Evolutionary conservation across 768 basidiomycete species (phyloP).

Genomic region (Cyathus striatus): DNA sequence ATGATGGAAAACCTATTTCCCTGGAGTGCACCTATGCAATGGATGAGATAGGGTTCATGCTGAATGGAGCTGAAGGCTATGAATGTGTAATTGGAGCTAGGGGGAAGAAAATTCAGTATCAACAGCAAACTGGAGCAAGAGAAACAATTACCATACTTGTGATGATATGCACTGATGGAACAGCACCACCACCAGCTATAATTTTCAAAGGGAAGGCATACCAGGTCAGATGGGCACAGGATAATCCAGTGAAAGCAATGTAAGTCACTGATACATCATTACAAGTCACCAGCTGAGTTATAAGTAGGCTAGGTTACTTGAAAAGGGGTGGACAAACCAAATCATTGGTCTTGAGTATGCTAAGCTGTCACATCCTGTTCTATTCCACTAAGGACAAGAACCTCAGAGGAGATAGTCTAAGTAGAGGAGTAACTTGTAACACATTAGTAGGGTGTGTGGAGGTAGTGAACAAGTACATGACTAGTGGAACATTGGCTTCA

Average conservation of each 20-base stretch:
- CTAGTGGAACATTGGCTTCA: no score
- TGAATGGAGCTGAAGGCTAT: conserved; percentile 9
- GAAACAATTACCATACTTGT: conserved; percentile 30
- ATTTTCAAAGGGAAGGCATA: conserved; percentile 34
- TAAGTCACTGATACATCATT: conserved; percentile 16
- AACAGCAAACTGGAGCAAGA: conserved; percentile 18
- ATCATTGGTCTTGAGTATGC: conserved; percentile 32
- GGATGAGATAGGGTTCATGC: conserved; percentile 28
- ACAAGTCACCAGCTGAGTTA: conserved; percentile 5
- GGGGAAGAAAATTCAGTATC: conserved; percentile 18
- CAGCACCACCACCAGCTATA: conserved; percentile 25
- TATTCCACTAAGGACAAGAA: no score
- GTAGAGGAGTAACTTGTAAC: no score
- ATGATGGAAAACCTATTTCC: conserved; percentile 13
- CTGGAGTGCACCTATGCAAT: conserved; percentile 23
- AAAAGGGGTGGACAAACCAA: conserved; percentile 31
- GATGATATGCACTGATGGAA: conserved; percentile 35
- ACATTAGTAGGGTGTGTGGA: no score
- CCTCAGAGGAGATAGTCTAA: no score
- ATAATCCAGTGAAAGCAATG: conserved; percentile 34
- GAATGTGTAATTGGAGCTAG: conserved; percentile 24
- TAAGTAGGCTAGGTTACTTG: conserved; percentile 22
- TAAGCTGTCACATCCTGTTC: conserved; percentile 32
- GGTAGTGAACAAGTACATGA: no score
- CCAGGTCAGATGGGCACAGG: conserved; percentile 29